phyloP scores from a whole-genome alignment of 2,329 filamentous ascomycete species.

The Microascus cirrosus region DNA sequence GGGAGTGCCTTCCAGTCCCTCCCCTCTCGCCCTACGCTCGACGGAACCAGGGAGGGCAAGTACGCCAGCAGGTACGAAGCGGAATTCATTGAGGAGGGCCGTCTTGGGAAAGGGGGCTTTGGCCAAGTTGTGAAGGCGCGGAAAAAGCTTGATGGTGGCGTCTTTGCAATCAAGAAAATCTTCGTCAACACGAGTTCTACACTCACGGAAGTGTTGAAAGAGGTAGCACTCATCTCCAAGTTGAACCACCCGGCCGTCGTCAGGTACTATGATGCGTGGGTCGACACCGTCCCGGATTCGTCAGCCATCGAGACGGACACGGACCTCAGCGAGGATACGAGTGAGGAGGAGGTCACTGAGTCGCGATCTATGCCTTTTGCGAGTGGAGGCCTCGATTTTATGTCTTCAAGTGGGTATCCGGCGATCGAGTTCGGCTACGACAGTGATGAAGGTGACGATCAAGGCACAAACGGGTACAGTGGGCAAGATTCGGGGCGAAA shows the following conservation, averaged over 20 bases:
- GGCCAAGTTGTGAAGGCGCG: slow-evolving; percentile 92
- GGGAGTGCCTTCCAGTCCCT: slow-evolving; percentile 18
- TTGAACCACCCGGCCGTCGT: slow-evolving; percentile 82
- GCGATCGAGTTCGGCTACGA: slow-evolving; percentile 68
- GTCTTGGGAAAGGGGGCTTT: slow-evolving; percentile 86
- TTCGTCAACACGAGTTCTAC: slow-evolving; percentile 39
- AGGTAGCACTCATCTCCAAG: slow-evolving; percentile 81
- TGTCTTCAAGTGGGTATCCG: slow-evolving; percentile 72
- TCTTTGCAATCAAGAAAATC: slow-evolving; percentile 97
- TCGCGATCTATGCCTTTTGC: slow-evolving; percentile 32
- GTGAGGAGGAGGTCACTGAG: slow-evolving; percentile 17
- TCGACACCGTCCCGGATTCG: slow-evolving; percentile 56
- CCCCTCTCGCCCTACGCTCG: slow-evolving; percentile 12
- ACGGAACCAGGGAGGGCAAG: neutral
- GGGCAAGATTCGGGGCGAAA: slow-evolving; percentile 19
- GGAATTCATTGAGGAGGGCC: slow-evolving; percentile 84
- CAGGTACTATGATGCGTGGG: slow-evolving; percentile 92
- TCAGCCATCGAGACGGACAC: slow-evolving; percentile 33
- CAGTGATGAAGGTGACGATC: slow-evolving; percentile 20
- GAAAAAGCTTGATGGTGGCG: slow-evolving; percentile 84
- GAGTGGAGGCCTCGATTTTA: slow-evolving; percentile 81
- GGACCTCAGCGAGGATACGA: slow-evolving; percentile 31
- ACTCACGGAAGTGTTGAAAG: slow-evolving; percentile 71
- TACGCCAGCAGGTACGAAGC: slow-evolving; percentile 58
- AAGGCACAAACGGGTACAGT: slow-evolving; percentile 24